Conservation (phyloP, 2,329 filamentous ascomycete species). For the Fusarium longipes region DNA sequence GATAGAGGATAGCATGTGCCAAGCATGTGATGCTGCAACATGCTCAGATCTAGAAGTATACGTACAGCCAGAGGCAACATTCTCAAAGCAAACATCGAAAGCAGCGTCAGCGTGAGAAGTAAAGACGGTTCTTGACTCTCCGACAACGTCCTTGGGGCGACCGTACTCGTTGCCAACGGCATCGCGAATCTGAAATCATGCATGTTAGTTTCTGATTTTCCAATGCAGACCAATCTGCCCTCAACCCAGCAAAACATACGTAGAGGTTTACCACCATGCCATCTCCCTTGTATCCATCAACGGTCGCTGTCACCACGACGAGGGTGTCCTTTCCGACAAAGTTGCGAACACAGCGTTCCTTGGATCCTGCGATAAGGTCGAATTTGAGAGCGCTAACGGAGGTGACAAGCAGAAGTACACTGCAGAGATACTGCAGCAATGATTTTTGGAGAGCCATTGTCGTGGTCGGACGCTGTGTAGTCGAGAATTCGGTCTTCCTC, state of each 20-base stretch:
- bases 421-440: slow-evolving; percentile 69
- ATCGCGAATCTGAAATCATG: slow-evolving; percentile 80
- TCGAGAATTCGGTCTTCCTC: slow-evolving; percentile 16
- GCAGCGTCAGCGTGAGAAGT: slow-evolving; percentile 91
- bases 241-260: slow-evolving; percentile 64
- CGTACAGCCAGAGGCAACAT: slow-evolving; percentile 77
- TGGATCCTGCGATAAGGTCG: slow-evolving; percentile 80
- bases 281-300: slow-evolving; percentile 88
- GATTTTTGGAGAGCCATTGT: slow-evolving; percentile 63
- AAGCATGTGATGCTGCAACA: slow-evolving; percentile 19
- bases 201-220: slow-evolving; percentile 17
- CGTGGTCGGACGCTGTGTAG: slow-evolving; percentile 11
- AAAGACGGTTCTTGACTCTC: slow-evolving; percentile 93
- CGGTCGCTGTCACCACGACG: slow-evolving; percentile 92
- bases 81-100: slow-evolving; percentile 98
- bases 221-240: slow-evolving; percentile 2
- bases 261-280: slow-evolving; percentile 95
- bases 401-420: slow-evolving; percentile 66
- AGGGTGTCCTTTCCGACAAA: slow-evolving; percentile 92
- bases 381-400: slow-evolving; percentile 84
- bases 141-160: slow-evolving; percentile 87
- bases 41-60: slow-evolving; percentile 37
- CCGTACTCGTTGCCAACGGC: slow-evolving; percentile 96
- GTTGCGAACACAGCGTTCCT: slow-evolving; percentile 94
- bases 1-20: neutral